Percentiles rank a stretch among this genome's conserved stretches.
phyloP scores from a whole-genome alignment of 352 stramenopile genomes.

The Phytophthora ohioensis region DNA sequence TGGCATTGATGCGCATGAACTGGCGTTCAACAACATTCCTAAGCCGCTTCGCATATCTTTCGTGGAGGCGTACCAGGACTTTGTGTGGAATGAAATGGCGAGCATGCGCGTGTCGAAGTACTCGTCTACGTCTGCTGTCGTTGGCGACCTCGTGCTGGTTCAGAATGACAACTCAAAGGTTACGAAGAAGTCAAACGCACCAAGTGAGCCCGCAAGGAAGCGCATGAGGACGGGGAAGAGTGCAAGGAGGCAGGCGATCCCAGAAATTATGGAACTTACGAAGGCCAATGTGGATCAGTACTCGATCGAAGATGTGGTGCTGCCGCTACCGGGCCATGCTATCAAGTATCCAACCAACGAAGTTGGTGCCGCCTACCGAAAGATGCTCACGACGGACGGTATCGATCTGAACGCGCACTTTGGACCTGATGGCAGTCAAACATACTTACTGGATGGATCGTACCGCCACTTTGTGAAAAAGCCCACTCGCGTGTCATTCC shows the following conservation, averaged over 20 bases:
- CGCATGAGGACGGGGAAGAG: slow-evolving; percentile 41
- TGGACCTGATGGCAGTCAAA: slow-evolving; percentile 49
- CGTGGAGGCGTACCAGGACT: slow-evolving; percentile 92
- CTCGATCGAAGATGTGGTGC: slow-evolving; percentile 93
- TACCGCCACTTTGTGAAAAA: slow-evolving; percentile 94
- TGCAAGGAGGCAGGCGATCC: slow-evolving; percentile 20
- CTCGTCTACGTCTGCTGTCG: slow-evolving; percentile 60
- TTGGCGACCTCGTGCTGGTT: slow-evolving; percentile 92
- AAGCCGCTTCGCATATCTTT: slow-evolving; percentile 69
- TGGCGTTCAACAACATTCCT: slow-evolving; percentile 76
- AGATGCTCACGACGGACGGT: slow-evolving; percentile 63
- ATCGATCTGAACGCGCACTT: slow-evolving; percentile 68
- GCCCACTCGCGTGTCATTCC: slow-evolving; percentile 81
- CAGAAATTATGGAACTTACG: slow-evolving; percentile 71
- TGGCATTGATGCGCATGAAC: slow-evolving; percentile 76
- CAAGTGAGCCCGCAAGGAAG: slow-evolving; percentile 42
- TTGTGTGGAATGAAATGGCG: slow-evolving; percentile 96
- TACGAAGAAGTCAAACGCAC: slow-evolving; percentile 19
- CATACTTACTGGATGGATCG: slow-evolving; percentile 84
- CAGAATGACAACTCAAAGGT: slow-evolving; percentile 24
- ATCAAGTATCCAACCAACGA: slow-evolving; percentile 88
- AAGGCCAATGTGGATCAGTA: slow-evolving; percentile 89
- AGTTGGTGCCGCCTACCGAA: slow-evolving; percentile 55
- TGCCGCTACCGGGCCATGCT: slow-evolving; percentile 93
- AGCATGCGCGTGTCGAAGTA: slow-evolving; percentile 87